Percentiles rank a stretch among this genome's conserved stretches.
These are phyloP conservation scores for Cladosporium colombiae DNA, from an alignment of 2,329 filamentous ascomycete species.

Conservation along the genomic window DNA sequence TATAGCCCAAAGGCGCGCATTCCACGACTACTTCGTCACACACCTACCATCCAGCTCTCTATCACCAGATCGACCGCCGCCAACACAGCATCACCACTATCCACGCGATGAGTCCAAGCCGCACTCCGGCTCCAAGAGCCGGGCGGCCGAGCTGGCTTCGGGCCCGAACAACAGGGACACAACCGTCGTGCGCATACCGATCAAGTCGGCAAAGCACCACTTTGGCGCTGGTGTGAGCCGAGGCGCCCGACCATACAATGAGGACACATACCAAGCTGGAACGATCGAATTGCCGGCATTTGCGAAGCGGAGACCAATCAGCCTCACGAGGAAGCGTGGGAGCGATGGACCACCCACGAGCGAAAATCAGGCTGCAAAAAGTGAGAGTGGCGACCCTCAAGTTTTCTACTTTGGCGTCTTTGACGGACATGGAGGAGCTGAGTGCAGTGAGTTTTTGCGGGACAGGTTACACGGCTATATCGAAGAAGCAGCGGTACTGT, in stretches of 20 bases:
- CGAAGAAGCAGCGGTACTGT: conserved; percentile 74
- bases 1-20: conserved; percentile 45
- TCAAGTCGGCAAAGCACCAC: conserved; percentile 93
- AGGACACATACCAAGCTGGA: conserved; percentile 91
- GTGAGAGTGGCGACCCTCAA: conserved; percentile 83
- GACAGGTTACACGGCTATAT: conserved; percentile 87
- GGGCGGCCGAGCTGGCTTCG: conserved; percentile 38
- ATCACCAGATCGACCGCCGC: conserved; percentile 67
- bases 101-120: conserved; percentile 82
- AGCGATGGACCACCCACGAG: not conserved
- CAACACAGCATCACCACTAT: conserved; percentile 76
- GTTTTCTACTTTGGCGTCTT: conserved; percentile 98
- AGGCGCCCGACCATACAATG: conserved; percentile 84
- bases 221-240: conserved; percentile 79
- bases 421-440: conserved; percentile 87
- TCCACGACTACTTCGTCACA: conserved; percentile 97
- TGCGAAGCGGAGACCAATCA: conserved; percentile 75
- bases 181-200: conserved; percentile 90
- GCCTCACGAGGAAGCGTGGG: conserved; percentile 47
- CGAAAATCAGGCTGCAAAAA: conserved; percentile 60
- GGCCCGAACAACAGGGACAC: conserved; percentile 65
- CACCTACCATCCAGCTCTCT: conserved; percentile 91
- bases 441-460: conserved; percentile 83
- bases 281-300: conserved; percentile 93
- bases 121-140: conserved; percentile 53